These are phyloP conservation scores for Aureobasidium musti DNA, from an alignment of 2,329 filamentous ascomycete species.

Conservation along the genomic window DNA sequence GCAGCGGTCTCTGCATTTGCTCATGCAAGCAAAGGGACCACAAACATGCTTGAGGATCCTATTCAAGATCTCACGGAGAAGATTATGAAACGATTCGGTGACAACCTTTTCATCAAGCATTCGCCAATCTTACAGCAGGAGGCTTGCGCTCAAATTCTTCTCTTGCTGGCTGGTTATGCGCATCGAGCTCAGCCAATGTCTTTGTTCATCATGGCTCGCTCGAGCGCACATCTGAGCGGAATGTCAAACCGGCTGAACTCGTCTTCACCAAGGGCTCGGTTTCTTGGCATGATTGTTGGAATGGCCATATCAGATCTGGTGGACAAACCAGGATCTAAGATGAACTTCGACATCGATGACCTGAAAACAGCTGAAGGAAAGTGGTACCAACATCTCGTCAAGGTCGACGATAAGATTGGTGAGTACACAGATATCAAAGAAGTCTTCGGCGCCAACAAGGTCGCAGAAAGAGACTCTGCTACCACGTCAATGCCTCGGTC, in stretches of 20 bases:
- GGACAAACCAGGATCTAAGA: slow-evolving; percentile 66
- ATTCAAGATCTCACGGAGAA: slow-evolving; percentile 65
- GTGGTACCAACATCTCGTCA: slow-evolving; percentile 71
- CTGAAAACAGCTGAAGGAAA: slow-evolving; percentile 69
- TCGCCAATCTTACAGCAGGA: slow-evolving; percentile 85
- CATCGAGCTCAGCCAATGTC: slow-evolving; percentile 66
- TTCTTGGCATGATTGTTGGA: slow-evolving; percentile 86
- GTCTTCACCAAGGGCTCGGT: slow-evolving; percentile 71
- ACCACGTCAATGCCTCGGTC: background rate
- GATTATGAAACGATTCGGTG: slow-evolving; percentile 73
- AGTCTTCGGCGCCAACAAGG: slow-evolving; percentile 5
- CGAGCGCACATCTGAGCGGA: slow-evolving; percentile 70
- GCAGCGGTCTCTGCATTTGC: slow-evolving; percentile 37
- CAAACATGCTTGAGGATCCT: slow-evolving; percentile 32
- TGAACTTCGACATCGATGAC: slow-evolving; percentile 85
- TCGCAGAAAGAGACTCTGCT: background rate
- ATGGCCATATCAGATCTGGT: slow-evolving; percentile 68
- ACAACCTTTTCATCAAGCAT: slow-evolving; percentile 84
- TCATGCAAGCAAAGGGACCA: background rate
- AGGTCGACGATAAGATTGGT: slow-evolving; percentile 64
- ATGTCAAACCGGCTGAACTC: slow-evolving; percentile 84
- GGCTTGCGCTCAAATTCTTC: slow-evolving; percentile 76
- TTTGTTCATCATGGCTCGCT: slow-evolving; percentile 68
- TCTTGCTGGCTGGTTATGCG: slow-evolving; percentile 76
- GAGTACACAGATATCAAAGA: slow-evolving; percentile 53